These are phyloP conservation scores for Geosmithia flava DNA, from an alignment of 2,329 filamentous ascomycete species.

Conservation along the genomic window DNA sequence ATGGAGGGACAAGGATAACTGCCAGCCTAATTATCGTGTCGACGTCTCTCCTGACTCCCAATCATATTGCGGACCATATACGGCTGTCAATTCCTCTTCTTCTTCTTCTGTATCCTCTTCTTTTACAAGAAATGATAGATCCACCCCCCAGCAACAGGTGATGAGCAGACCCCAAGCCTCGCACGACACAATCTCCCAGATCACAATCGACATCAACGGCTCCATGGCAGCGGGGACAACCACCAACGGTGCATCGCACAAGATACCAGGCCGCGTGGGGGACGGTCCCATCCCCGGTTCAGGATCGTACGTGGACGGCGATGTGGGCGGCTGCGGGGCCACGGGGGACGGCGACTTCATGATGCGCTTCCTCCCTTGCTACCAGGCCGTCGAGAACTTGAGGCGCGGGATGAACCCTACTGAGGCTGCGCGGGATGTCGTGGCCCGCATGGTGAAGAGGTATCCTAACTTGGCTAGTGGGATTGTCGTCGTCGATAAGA, in stretches of 20 bases:
- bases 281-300: conserved; percentile 42
- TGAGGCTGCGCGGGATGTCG: conserved; percentile 36
- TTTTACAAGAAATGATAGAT: no score
- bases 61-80: conserved; percentile 33
- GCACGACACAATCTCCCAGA: conserved; percentile 43
- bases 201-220: conserved; percentile 28
- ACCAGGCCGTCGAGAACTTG: conserved; percentile 43
- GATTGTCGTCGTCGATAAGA: conserved; percentile 35
- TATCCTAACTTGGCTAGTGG: conserved; percentile 34
- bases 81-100: conserved; percentile 11
- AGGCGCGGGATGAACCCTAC: conserved; percentile 32
- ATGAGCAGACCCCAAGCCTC: conserved; percentile 10
- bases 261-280: conserved; percentile 41
- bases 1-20: conserved; percentile 25
- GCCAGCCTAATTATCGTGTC: conserved; percentile 38
- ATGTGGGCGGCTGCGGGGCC: conserved; percentile 41
- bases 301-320: conserved; percentile 40
- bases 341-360: conserved; percentile 45
- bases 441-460: conserved; percentile 32
- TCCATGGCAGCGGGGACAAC: conserved; percentile 41
- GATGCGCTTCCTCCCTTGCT: conserved; percentile 45
- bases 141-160: background rate
- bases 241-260: conserved; percentile 41
- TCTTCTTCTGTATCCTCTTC: background rate
- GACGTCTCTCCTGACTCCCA: conserved; percentile 30